phyloP scores from a whole-genome alignment of 106 monocot species.

The Platanthera zijinensis region DNA sequence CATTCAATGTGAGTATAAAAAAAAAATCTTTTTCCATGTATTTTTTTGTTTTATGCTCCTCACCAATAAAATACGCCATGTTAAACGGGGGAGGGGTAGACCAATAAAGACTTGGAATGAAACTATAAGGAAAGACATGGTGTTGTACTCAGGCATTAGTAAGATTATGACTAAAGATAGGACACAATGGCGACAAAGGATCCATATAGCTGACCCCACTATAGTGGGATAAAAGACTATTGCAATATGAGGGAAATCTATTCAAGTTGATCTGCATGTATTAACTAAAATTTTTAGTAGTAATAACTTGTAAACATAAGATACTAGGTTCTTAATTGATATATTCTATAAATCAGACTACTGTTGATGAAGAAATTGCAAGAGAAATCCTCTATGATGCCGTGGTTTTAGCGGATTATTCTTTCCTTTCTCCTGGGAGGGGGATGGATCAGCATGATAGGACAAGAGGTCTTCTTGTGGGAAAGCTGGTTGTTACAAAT shows the following conservation, averaged over 20 bases:
- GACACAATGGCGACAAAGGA: too few relatives aligned
- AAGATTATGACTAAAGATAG: too few relatives aligned
- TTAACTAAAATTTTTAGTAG: background rate
- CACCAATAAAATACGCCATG: background rate
- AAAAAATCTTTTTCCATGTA: background rate
- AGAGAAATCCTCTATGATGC: slow-evolving; percentile 71
- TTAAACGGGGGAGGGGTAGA: too few relatives aligned
- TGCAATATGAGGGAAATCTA: background rate
- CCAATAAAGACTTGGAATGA: too few relatives aligned
- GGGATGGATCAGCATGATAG: slow-evolving; percentile 33
- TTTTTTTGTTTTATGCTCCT: background rate
- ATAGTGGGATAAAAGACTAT: background rate
- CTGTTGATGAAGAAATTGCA: slow-evolving; percentile 44
- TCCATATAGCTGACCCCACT: too few relatives aligned
- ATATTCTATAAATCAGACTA: slow-evolving; percentile 26
- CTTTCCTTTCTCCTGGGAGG: slow-evolving; percentile 43
- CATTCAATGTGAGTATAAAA: background rate
- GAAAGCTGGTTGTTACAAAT: slow-evolving; percentile 57
- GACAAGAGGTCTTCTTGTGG: slow-evolving; percentile 29
- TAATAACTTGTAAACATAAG: background rate
- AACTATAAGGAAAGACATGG: too few relatives aligned
- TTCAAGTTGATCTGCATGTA: background rate
- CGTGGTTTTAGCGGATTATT: slow-evolving; percentile 71
- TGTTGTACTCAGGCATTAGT: too few relatives aligned
- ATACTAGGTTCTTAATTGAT: slow-evolving; percentile 1